Conservation (phyloP, 192 early-diverging fungal species). For the Linnemannia hyalina region DNA sequence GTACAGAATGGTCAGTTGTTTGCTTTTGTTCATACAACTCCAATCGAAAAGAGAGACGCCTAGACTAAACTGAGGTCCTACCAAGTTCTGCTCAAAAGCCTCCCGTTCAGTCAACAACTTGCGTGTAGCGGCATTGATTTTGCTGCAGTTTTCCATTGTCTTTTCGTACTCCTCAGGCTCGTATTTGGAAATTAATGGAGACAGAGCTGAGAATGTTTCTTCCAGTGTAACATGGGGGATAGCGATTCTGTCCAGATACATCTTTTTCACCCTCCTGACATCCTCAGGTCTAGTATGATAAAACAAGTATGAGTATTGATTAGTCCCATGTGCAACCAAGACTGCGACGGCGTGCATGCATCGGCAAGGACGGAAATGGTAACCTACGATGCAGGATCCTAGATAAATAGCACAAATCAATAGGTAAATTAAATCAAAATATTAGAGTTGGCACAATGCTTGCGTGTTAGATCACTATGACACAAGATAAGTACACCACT, state of each 20-base stretch:
- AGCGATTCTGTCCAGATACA: constrained; percentile 25
- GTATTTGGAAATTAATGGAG: constrained; percentile 70
- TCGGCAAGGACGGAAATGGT: neutral
- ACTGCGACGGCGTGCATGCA: neutral
- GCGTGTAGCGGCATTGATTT: constrained; percentile 58
- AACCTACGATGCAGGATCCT: constrained; percentile 3
- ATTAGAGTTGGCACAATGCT: neutral
- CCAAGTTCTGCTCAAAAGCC: constrained; percentile 67
- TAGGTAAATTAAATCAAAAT: neutral
- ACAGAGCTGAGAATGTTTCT: constrained; percentile 73
- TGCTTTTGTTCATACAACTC: neutral
- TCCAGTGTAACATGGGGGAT: constrained; percentile 60
- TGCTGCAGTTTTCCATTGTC: constrained; percentile 63
- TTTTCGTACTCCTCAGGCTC: constrained; percentile 68
- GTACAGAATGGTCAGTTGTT: neutral
- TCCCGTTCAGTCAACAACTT: constrained; percentile 58
- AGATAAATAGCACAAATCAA: neutral
- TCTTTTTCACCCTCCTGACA: constrained; percentile 34
- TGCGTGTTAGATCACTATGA: neutral
- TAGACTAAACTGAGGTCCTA: constrained; percentile 23
- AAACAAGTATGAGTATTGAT: constrained; percentile 34
- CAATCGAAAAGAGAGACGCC: neutral
- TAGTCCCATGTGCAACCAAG: constrained; percentile 59
- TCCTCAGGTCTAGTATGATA: constrained; percentile 17
- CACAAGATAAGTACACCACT: neutral